Base-by-base conservation (phyloP, 1,284 basidiomycete genomes). In the Porodaedalea pini region DNA sequence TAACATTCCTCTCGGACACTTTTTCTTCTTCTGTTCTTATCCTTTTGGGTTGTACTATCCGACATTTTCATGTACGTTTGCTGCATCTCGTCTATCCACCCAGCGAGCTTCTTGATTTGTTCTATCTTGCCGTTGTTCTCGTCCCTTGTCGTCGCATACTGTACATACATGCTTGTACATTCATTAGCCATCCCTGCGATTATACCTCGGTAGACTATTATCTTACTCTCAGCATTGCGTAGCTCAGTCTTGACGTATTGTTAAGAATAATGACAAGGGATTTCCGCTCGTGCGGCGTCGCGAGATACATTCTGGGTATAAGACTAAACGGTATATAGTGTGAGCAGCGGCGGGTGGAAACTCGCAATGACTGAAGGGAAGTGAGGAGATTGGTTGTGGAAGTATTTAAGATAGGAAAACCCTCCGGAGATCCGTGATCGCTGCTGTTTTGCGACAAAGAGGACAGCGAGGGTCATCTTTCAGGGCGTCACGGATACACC, bases 401-500 rank as follows among this genome's bases (percentile, higher is more conserved):
- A 29, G 32, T n/a, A 45, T 3, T 54, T 19, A 43, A 5, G 29
- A 23, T 19, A 55, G 44, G 21, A 48, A 55, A 6, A 55, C 43
- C 27, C 36, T 55, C 17, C 54, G 43, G 21, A 55, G 36, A 32
- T 40, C 36, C 13, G 29, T 25, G 8, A 47, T 15, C 23, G 31
- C 8, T 0, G 54, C 29, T 8, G 31, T 8, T 15, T 49, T 31
- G 8, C 54, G 54, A 34, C 54, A 55, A 15, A 55, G 27, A 7
- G 54, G 54, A 29, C 44, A 55, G 4, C 21, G 54, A 15, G 11
- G 10, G 13, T 54, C 52, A 10, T 40, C 45, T 23, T 32, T 27
- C n/a, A 55, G 36, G 2, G 27, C 44, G 8, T 48, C 44, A n/a
- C 13, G 27, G 25, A 55, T 55, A 36, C 51, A 54, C 13, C 51